Conservation (phyloP, 805 yeast genomes). For the Osmozyma mogii region DNA sequence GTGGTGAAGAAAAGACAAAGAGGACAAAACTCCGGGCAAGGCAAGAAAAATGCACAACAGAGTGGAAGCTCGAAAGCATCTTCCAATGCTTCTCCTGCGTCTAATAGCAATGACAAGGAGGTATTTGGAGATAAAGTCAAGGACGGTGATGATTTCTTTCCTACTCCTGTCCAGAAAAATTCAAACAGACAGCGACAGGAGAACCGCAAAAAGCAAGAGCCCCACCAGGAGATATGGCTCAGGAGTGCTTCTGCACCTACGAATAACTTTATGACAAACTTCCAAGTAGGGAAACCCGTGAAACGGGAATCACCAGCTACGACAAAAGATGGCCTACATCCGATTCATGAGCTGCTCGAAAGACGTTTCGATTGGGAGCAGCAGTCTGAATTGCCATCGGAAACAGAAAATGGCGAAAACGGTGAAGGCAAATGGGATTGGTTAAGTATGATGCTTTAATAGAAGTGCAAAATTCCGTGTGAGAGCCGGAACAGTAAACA, state of each 20-base stretch:
- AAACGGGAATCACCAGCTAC: not conserved
- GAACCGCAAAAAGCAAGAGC: conserved; percentile 7
- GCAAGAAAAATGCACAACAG: conserved; percentile 10
- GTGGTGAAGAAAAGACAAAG: conserved; percentile 89
- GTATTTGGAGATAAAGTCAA: conserved; percentile 7
- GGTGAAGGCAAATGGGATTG: conserved; percentile 35
- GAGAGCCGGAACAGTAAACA: no score
- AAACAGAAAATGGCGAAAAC: conserved; percentile 3
- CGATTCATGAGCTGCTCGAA: not conserved
- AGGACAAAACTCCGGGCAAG: conserved; percentile 13
- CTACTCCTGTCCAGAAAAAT: conserved; percentile 29
- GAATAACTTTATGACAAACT: no score
- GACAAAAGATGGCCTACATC: not conserved
- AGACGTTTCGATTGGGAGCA: not conserved
- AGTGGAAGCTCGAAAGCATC: not conserved
- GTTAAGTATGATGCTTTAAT: conserved; percentile 37
- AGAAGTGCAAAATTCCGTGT: no score
- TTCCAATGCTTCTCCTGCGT: no score
- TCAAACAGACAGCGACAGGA: conserved; percentile 6
- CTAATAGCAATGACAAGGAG: conserved; percentile 6
- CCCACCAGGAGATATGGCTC: not conserved
- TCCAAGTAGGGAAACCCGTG: no score
- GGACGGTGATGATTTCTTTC: conserved; percentile 45
- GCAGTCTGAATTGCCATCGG: not conserved
- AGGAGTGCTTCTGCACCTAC: no score